Base-by-base conservation (phyloP, 306 rosid species). In the Styphnolobium japonicum region DNA sequence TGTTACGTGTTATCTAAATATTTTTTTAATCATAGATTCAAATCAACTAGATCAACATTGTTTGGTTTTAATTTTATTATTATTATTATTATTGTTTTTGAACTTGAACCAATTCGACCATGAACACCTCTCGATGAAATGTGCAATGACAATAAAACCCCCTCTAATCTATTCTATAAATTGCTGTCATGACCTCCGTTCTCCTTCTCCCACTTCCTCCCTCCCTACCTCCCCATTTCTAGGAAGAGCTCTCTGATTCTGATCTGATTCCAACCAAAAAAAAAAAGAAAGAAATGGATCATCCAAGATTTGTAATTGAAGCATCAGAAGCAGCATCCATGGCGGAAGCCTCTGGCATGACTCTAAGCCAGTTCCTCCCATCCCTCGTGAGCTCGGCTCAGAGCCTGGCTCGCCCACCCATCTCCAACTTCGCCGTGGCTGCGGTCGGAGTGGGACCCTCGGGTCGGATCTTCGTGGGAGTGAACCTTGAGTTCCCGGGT, bases 401-500 rank as follows among this genome's bases (percentile, higher is more conserved):
- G 39, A 0, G 55, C 60, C 91, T 95, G 14, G 98, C 98, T 77
- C 98, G 97, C 0, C 78, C 89, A 1, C 88, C 98, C 33, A 95
- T 95, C 88, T 95, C 98, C 73, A 86, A 86, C 1, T 95, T 85
- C 87, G 89, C 70, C 16, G 98, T 95, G 1, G 98, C 89, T 1
- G 98, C 98, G 31, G 88, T 93, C 10, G 98, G 89, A 0, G 29
- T 80, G 0, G 98, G 98, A 0, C 34, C 89, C 29, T 88, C 98
- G 36, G 98, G 98, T 21, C 89, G 98, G 34, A 64, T 92, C 68
- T 95, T 91, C 91, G 0, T 90, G 68, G 98, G 98, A 40, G 98
- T 91, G 2, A 95, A 95, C 86, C 86, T 95, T 3, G 98, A 95
- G 80, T 95, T 95, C 85, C 97, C 98, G 0, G 92, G 88, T 12